Evolutionary conservation across 2,329 filamentous ascomycete genomes (phyloP).

Genomic region (Sordariomycetes sp.): DNA sequence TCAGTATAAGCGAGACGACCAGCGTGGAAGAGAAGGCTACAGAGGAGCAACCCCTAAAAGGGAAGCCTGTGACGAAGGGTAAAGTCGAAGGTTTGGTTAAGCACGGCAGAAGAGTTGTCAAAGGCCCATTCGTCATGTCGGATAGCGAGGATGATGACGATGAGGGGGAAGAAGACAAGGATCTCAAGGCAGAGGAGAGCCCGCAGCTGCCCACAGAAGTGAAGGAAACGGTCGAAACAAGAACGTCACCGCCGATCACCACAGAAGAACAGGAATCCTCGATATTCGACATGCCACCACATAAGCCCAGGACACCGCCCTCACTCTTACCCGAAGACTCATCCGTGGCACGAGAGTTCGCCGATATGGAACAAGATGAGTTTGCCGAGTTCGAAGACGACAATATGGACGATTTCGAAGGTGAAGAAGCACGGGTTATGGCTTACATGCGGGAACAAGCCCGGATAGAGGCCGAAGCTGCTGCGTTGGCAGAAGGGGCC

Average conservation of each 20-base stretch:
- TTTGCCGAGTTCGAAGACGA: slow-evolving; percentile 46
- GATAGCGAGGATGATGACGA: slow-evolving; percentile 35
- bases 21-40: neutral
- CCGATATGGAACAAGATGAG: slow-evolving; percentile 23
- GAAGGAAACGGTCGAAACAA: neutral
- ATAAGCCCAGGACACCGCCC: neutral
- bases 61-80: neutral
- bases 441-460: slow-evolving; percentile 71
- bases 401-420: slow-evolving; percentile 38
- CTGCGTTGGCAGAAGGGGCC: slow-evolving; percentile 18
- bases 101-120: no score
- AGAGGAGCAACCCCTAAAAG: neutral
- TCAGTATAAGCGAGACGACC: neutral
- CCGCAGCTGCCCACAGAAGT: neutral
- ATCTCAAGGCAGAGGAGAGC: no score
- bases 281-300: neutral
- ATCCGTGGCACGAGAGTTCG: slow-evolving; percentile 21
- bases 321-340: slow-evolving; percentile 20
- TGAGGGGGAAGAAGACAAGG: slow-evolving; percentile 4
- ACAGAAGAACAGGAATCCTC: neutral
- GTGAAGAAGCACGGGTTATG: slow-evolving; percentile 57
- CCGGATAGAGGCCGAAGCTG: slow-evolving; percentile 51
- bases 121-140: slow-evolving; percentile 58
- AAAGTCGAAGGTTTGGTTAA: no score
- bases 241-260: neutral